Base-by-base conservation (phyloP, 1,284 basidiomycete genomes). In the Rhodotorula sp. region DNA sequence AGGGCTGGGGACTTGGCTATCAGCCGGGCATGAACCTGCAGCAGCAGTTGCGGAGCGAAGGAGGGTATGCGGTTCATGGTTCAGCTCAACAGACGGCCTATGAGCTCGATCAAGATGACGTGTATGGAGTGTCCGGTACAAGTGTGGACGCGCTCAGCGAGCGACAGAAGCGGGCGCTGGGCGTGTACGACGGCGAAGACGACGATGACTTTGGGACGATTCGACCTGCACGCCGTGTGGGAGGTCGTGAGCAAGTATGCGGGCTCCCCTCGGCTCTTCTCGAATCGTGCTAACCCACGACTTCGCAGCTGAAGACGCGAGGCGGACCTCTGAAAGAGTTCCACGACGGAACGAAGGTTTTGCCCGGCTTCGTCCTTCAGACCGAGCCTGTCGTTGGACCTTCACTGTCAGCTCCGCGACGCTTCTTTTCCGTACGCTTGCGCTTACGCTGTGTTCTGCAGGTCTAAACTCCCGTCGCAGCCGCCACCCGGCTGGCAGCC, bases 401-500 rank as follows among this genome's bases (percentile, higher is more conserved):
- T 73, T 83, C 85, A 81, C 90, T 87, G 90, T 92, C 78, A 75
- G 84, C n/a, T 13, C n/a, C 29, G 29, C 60, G 44, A 48, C 32
- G 15, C 9, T 9, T 48, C 15, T 49, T 49, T 90, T 0, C 82
- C 85, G 34, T 86, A 90, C 67, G 89, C 93, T 73, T 83, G 85
- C 82, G 89, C 88, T 90, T 92, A 79, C 75, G 84, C 80, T 17
- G n/a, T 22, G 6, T 57, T 13, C 4, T 17, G 49, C 39, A 75
- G 71, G 2, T 70, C 66, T 6, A 62, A 56, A n/a, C 94, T 91
- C 78, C 86, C 88, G 2, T 80, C 91, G 34, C 89, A 91, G 0
- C 87, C 91, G 51, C 92, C 94, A 1, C 79, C 85, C 65, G 89
- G 86, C 24, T 98, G 95, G 95, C 85, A 83, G 71, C 90, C 95